Evolutionary conservation across 2,329 filamentous ascomycete genomes (phyloP).

Genomic region (Ascochyta clinopodiicola): DNA sequence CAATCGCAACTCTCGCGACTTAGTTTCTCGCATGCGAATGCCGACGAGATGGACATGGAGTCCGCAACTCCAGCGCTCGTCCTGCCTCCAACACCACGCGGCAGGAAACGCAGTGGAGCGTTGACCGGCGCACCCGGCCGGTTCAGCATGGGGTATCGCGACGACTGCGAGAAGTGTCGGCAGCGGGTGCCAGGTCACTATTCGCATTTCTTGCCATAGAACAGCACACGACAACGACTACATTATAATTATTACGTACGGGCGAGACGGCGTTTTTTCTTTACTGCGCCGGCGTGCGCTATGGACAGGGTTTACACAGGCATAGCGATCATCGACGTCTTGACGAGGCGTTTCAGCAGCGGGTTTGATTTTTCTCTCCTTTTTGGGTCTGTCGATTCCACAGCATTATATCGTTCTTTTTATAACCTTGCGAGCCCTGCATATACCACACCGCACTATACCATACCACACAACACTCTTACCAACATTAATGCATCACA

Average conservation of each 20-base stretch:
- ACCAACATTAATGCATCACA: too few relatives aligned
- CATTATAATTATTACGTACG: background rate
- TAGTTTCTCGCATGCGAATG: slow-evolving; percentile 38
- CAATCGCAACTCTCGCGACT: slow-evolving; percentile 49
- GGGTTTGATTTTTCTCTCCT: background rate
- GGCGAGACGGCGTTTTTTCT: background rate
- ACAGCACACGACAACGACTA: background rate
- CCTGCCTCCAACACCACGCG: slow-evolving; percentile 34
- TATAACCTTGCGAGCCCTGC: too few relatives aligned
- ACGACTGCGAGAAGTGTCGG: slow-evolving; percentile 59
- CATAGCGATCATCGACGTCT: background rate
- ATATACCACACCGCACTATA: too few relatives aligned
- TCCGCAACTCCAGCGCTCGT: slow-evolving; percentile 17
- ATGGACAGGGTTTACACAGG: background rate
- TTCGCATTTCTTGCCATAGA: slow-evolving; percentile 52
- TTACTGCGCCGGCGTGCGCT: slow-evolving; percentile 1
- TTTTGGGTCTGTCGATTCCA: background rate
- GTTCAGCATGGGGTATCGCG: slow-evolving; percentile 57
- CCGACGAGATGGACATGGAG: slow-evolving; percentile 44
- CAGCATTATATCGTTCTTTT: too few relatives aligned
- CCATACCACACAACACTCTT: too few relatives aligned
- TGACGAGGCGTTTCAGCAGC: background rate
- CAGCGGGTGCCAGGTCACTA: slow-evolving; percentile 58
- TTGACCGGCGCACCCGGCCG: slow-evolving; percentile 43
- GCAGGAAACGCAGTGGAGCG: slow-evolving; percentile 49